A percentile compares a stretch with the other conserved stretches of the same genome.
Evolutionary conservation across 306 rosid genomes (phyloP).

Genomic region (Hippophae gyantsensis): DNA sequence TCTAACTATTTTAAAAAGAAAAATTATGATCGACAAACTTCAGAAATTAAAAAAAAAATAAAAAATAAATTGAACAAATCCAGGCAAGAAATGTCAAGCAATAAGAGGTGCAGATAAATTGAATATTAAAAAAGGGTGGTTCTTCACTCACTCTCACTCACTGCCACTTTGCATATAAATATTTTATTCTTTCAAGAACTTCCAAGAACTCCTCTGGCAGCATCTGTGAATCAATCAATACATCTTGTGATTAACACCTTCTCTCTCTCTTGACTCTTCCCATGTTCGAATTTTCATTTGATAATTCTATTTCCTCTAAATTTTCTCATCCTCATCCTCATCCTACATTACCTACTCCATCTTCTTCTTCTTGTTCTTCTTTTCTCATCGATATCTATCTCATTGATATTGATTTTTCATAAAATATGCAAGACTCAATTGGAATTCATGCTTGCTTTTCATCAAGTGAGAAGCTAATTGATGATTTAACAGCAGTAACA

Average conservation of each 20-base stretch:
- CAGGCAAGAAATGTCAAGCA: slow-evolving; percentile 29
- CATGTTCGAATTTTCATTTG: slow-evolving; percentile 9
- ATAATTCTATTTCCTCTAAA: slow-evolving; percentile 17
- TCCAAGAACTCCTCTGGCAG: slow-evolving; percentile 57
- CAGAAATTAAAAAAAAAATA: slow-evolving; percentile 11
- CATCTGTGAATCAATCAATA: slow-evolving; percentile 33
- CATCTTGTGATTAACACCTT: slow-evolving; percentile 26
- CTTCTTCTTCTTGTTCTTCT: neutral
- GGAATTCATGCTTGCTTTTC: slow-evolving; percentile 74
- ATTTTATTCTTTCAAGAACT: slow-evolving; percentile 26
- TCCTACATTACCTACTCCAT: neutral
- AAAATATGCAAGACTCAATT: slow-evolving; percentile 56
- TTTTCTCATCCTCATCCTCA: slow-evolving; percentile 19
- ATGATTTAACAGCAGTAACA: slow-evolving; percentile 42
- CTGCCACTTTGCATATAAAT: slow-evolving; percentile 39
- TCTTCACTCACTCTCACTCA: slow-evolving; percentile 56
- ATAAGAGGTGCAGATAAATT: slow-evolving; percentile 18
- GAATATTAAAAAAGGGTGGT: slow-evolving; percentile 28
- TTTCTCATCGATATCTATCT: neutral
- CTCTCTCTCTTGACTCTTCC: slow-evolving; percentile 18
- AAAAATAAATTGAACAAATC: slow-evolving; percentile 16
- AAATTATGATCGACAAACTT: neutral
- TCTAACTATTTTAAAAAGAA: neutral
- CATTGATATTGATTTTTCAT: slow-evolving; percentile 7
- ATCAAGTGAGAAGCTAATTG: slow-evolving; percentile 34